phyloP scores from a whole-genome alignment of 768 basidiomycete species.

The Termitomyces sp. region DNA sequence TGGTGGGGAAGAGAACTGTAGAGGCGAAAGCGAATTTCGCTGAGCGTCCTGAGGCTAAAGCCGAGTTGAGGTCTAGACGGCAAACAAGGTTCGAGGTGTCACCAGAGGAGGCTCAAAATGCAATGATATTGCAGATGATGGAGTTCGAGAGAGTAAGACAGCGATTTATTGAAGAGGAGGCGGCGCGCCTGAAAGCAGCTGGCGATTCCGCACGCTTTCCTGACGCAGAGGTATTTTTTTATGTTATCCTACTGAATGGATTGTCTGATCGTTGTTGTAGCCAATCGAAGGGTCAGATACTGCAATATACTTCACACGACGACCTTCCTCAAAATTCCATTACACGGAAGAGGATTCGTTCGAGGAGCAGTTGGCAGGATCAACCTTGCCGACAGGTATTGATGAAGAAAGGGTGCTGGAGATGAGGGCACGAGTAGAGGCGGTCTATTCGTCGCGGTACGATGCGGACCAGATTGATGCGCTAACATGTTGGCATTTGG shows the following conservation, averaged over 20 bases:
- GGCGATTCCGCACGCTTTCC: not conserved
- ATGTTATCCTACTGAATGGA: not conserved
- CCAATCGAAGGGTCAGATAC: not conserved
- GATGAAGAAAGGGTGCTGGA: not conserved
- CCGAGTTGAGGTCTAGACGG: not conserved
- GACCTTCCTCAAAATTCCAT: not conserved
- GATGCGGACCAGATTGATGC: not conserved
- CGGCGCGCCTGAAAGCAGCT: not conserved
- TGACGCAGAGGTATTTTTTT: not conserved
- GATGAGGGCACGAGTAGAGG: not conserved
- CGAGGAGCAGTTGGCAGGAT: not conserved
- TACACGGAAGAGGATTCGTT: not conserved
- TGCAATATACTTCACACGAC: not conserved
- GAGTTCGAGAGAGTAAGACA: not conserved
- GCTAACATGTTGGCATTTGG: not conserved
- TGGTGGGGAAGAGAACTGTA: too few relatives aligned
- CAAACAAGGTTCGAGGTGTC: not conserved
- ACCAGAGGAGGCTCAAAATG: not conserved
- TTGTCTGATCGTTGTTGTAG: not conserved
- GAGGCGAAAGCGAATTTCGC: not conserved
- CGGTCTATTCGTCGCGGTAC: not conserved
- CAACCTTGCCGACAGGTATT: not conserved
- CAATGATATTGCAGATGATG: not conserved
- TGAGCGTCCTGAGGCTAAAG: not conserved
- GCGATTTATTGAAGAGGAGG: not conserved